Evolutionary conservation across 2,329 filamentous ascomycete genomes (phyloP), one percentile per base, ranked within the genome.

Genomic region (Fusarium miscanthi): DNA sequence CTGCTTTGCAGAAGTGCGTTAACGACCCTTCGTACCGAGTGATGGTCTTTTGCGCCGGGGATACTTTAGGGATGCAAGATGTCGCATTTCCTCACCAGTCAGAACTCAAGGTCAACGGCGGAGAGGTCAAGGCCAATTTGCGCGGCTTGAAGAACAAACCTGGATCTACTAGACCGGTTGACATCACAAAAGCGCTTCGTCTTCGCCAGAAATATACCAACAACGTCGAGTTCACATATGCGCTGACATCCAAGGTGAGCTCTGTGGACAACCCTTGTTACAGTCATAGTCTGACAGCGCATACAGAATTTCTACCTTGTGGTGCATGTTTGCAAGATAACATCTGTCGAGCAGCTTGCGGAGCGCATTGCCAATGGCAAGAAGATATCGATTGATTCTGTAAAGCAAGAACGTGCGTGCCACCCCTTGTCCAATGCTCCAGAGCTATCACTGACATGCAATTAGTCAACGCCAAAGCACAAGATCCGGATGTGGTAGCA

Each of bases 91-190:
- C 96, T 4, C 91, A 95, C 76, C 94, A 98, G 82, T 93, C 96
- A 37, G 96, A 99, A 80, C 87, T 99, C 63, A 95, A 94, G 79
- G 90, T 97, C 62, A 99, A 99, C 76, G 88, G 90, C 14, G 92
- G 92, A 38, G 94, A 98, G 63, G 88, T 98, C 74, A 96, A 95
- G 81, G 92, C 93, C n/a, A 99, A 98, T 80, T 87, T 97, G 74
- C 93, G 96, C 74, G 96, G 96, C 8, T 83, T 99, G 69, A 99
- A 99, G 83, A 98, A 97, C 81, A 97, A 96, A 81, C 94, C 95
- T 11, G 96, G 96, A 27, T 97, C 96, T 48, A 99, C 96, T 43
- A 91, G 94, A 77, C 96, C 96, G 12, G 94, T 94, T 51, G 96
- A 99, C 82, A 92, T 99, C 69, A 99, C 96, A 12, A 85, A 88